Evolutionary conservation across 768 basidiomycete genomes (phyloP).

Genomic region (Xerocomellus amylosporus): DNA sequence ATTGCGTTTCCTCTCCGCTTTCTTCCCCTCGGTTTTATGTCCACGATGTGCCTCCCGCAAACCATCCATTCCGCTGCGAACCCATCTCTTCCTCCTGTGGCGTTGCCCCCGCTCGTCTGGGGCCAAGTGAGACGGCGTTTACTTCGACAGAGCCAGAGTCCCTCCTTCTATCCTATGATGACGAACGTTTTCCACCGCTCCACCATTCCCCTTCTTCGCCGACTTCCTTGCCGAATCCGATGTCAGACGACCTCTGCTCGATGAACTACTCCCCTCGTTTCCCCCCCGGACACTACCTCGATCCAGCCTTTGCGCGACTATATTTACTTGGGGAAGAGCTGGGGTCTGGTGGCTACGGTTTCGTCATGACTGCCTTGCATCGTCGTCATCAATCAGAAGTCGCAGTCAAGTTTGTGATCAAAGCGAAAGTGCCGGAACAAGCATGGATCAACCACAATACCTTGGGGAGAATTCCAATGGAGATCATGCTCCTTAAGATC

Average conservation of each 20-base stretch:
- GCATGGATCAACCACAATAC: conserved; percentile 56
- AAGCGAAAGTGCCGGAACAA: conserved; percentile 57
- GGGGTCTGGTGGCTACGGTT: conserved; percentile 91
- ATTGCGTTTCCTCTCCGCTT: neutral
- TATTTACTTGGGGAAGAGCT: conserved; percentile 74
- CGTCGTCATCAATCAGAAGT: conserved; percentile 62
- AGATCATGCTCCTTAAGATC: conserved; percentile 72
- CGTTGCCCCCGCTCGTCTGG: neutral
- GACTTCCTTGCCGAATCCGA: neutral
- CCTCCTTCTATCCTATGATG: conserved; percentile 24
- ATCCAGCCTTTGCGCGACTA: conserved; percentile 53
- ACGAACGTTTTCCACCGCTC: conserved; percentile 1
- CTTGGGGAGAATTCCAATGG: conserved; percentile 69
- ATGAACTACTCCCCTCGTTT: conserved; percentile 49
- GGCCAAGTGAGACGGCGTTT: neutral
- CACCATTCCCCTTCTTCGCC: conserved; percentile 1
- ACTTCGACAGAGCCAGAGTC: conserved; percentile 9
- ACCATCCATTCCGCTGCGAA: neutral
- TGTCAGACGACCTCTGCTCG: conserved; percentile 15
- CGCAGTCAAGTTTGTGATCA: conserved; percentile 94
- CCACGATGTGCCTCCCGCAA: neutral
- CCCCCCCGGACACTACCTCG: conserved; percentile 56
- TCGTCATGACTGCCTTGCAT: conserved; percentile 85
- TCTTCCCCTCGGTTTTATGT: neutral
- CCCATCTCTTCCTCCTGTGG: neutral